Evolutionary conservation across 208 protist genomes (phyloP), one percentile per base, ranked within the genome.

Genomic region (Trypanosoma conorhini): DNA sequence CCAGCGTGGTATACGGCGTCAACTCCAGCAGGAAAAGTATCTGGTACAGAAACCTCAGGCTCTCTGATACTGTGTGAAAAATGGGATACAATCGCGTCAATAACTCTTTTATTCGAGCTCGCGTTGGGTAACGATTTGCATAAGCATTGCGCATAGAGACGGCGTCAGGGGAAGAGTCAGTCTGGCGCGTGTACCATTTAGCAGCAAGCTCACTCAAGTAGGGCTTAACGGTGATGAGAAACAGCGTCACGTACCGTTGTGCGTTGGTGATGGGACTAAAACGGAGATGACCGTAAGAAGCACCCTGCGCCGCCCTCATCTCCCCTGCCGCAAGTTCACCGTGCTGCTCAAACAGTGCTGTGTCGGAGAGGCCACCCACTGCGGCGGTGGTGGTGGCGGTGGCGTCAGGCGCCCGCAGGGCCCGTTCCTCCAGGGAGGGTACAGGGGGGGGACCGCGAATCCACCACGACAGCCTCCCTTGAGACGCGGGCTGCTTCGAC

Each of bases 11-110:
- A 70, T 86, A 93, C 21, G 87, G 87, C 5, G 89, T 95, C 59
- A 86, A 48, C 76, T 92, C 89, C 19, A 91, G 63, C 28, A 95
- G 50, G 72, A 84, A 95, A 55, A 82, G 74, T 42, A 93, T 33
- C 28, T 80, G 60, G 61, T 76, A 95, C 2, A 86, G 33, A 26
- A 95, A 80, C 28, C 61, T 60, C 5, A 79, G 54, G 19, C 70
- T 57, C 10, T 78, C 66, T 38, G 68, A 77, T 21, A 76, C n/a
- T 33, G 86, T 73, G 70, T 90, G 74, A 63, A 82, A 83, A 42
- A 80, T 7, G 0, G 85, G 90, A 52, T 82, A 92, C 9, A 91
- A 46, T 13, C 55, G 67, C 28, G 73, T 74, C n/a, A 87, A 57
- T n/a, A 89, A 63, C 46, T 62, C 38, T 38, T 82, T 69, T 19